Conservation (phyloP, 495 filamentous ascomycete species). For the Saxophila tyrrhenica region DNA sequence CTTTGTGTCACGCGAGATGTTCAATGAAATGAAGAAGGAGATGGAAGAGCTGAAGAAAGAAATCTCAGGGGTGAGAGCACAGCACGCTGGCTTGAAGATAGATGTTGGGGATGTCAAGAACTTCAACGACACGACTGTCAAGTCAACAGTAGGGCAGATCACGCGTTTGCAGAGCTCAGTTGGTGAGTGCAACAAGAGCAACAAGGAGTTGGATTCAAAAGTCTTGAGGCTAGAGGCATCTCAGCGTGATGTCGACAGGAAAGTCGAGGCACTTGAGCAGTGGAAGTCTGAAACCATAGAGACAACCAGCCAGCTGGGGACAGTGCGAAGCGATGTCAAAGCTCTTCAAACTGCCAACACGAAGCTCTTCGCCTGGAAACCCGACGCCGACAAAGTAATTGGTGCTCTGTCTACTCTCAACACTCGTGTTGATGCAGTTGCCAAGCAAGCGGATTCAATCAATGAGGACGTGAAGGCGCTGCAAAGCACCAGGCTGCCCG, state of each 20-base stretch:
- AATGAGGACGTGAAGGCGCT: not conserved
- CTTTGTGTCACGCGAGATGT: conserved; percentile 1
- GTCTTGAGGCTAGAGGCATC: too few species aligned
- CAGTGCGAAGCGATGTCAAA: not conserved
- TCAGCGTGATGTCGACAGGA: too few species aligned
- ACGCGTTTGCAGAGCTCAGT: too few species aligned
- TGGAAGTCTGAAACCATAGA: not conserved
- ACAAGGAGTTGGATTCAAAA: too few species aligned
- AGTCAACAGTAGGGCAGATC: too few species aligned
- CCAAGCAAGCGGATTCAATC: not conserved
- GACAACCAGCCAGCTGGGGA: not conserved
- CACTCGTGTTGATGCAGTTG: not conserved
- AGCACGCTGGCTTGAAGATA: not conserved
- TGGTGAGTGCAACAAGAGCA: too few species aligned
- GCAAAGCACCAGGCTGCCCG: not conserved
- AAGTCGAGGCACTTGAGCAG: not conserved
- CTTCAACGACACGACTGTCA: not conserved
- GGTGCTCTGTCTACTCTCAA: not conserved
- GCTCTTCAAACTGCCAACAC: not conserved
- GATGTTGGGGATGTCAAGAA: not conserved
- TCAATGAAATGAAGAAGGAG: not conserved
- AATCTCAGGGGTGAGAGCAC: not conserved
- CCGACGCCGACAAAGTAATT: not conserved
- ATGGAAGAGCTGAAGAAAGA: not conserved
- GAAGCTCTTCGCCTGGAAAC: not conserved